Evolutionary conservation across 2,329 filamentous ascomycete genomes (phyloP).

Genomic region (Saccharata proteae): DNA sequence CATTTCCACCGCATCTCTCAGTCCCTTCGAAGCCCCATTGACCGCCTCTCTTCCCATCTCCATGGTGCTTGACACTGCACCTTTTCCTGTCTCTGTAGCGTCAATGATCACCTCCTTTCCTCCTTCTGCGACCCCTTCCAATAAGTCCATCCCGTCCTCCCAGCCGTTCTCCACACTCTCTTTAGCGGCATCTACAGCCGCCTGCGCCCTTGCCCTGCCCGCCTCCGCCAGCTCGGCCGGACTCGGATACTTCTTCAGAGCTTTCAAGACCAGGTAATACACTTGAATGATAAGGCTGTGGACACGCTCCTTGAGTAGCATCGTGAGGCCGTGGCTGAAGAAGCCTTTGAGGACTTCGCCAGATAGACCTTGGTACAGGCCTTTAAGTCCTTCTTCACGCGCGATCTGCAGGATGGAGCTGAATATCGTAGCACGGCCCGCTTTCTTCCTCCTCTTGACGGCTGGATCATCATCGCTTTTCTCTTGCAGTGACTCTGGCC

Average conservation of each 20-base stretch:
- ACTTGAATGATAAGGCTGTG: constrained; percentile 59
- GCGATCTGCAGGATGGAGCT: constrained; percentile 46
- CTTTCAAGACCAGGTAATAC: constrained; percentile 53
- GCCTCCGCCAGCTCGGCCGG: constrained; percentile 26
- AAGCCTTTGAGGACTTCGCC: constrained; percentile 74
- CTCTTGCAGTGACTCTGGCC: neutral
- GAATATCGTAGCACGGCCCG: constrained; percentile 44
- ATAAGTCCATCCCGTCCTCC: neutral
- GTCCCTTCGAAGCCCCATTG: constrained; percentile 14
- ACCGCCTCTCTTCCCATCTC: neutral
- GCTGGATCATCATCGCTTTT: neutral
- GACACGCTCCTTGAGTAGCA: constrained; percentile 71
- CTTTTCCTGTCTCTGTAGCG: neutral
- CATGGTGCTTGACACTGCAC: neutral
- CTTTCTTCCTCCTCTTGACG: constrained; percentile 13
- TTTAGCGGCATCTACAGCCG: constrained; percentile 8
- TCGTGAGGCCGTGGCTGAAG: constrained; percentile 74
- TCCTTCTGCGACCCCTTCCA: constrained; percentile 7
- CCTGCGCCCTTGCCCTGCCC: constrained; percentile 13
- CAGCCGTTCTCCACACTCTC: constrained; percentile 6
- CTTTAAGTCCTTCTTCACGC: constrained; percentile 52
- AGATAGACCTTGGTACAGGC: constrained; percentile 63
- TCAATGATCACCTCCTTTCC: too few species aligned
- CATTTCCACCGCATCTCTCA: constrained; percentile 15
- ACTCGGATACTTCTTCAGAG: constrained; percentile 29